Conservation (phyloP, 345 rosid genomes). For the Hibiscus mutabilis region DNA sequence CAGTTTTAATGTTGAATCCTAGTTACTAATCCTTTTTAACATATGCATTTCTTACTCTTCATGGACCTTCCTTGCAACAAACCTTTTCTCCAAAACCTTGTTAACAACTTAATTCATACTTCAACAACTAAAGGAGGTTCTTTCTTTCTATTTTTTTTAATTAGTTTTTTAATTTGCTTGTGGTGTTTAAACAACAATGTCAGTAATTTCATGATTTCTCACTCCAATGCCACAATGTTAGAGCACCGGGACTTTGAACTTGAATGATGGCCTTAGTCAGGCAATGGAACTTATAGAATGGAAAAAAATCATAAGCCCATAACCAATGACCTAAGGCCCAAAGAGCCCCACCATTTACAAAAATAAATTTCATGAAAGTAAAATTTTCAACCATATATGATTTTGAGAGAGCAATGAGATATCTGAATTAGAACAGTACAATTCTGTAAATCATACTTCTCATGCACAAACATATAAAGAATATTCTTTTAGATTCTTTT, state of each 20-base stretch:
- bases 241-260: background rate
- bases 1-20: background rate
- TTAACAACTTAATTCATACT: background rate
- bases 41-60: background rate
- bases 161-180: background rate
- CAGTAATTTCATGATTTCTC: background rate
- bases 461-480: background rate
- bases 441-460: too few relatives aligned
- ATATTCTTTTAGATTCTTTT: background rate
- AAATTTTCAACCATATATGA: too few relatives aligned
- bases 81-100: background rate
- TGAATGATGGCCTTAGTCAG: background rate
- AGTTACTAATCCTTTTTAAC: background rate
- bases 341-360: too few relatives aligned
- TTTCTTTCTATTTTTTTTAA: background rate
- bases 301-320: too few relatives aligned
- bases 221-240: background rate
- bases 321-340: too few relatives aligned
- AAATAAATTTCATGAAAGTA: too few relatives aligned
- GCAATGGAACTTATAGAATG: too few relatives aligned
- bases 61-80: background rate
- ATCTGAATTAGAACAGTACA: too few relatives aligned
- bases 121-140: background rate
- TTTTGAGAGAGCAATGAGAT: too few relatives aligned
- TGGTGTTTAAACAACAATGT: background rate